Conservation (phyloP, 768 basidiomycete species). For the Artomyces pyxidatus region DNA sequence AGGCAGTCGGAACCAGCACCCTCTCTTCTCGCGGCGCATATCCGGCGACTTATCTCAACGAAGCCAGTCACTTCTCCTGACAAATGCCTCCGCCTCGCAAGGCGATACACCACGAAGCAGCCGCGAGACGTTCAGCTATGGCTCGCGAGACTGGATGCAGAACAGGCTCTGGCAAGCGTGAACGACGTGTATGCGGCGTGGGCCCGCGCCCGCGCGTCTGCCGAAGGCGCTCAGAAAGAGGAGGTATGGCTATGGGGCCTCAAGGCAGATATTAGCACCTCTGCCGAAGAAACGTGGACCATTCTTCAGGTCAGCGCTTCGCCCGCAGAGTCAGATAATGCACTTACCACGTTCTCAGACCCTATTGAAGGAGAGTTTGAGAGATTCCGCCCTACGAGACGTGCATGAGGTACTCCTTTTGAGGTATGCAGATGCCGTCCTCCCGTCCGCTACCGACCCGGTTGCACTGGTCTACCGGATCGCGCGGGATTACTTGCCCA, state of each 20-base stretch:
- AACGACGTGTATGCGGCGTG: slow-evolving; percentile 29
- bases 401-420: slow-evolving; percentile 42
- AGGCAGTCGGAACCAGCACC: slow-evolving; percentile 9
- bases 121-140: slow-evolving; percentile 39
- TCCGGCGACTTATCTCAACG: slow-evolving; percentile 25
- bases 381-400: slow-evolving; percentile 4
- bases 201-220: slow-evolving; percentile 35
- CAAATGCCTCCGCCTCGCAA: slow-evolving; percentile 32
- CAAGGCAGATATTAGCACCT: slow-evolving; percentile 12
- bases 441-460: slow-evolving; percentile 17
- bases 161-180: slow-evolving; percentile 23
- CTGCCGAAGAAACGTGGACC: slow-evolving; percentile 10
- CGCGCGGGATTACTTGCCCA: slow-evolving; percentile 33
- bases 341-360: background rate
- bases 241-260: slow-evolving; percentile 53
- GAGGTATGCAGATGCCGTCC: slow-evolving; percentile 32
- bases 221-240: slow-evolving; percentile 25
- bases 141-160: slow-evolving; percentile 42
- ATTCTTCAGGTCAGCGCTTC: slow-evolving; percentile 20
- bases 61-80: slow-evolving; percentile 17
- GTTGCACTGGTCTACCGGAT: slow-evolving; percentile 30
- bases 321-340: background rate
- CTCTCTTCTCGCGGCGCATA: slow-evolving; percentile 28
- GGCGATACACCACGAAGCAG: slow-evolving; percentile 36
- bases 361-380: slow-evolving; percentile 11